Evolutionary conservation across 169 alveolate species (phyloP), one percentile per base, ranked within the genome.

Genomic region (Cryptosporidium bovis): DNA sequence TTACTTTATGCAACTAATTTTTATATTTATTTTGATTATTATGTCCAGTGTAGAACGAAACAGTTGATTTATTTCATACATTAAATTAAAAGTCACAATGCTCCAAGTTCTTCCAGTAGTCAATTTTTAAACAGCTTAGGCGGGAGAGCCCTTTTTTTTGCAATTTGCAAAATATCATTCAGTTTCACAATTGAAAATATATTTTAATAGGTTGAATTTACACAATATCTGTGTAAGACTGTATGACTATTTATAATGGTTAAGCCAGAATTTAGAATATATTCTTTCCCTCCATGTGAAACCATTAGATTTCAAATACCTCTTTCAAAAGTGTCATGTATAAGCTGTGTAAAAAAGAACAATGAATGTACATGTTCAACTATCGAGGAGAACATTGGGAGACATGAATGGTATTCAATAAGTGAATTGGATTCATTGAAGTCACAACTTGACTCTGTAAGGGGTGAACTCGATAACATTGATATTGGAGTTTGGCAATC

Each of bases 401-500:
- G 91, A 84, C 46, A 82, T 27, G 89, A 82, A 64, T 64, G 71
- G 18, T 92, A 92, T 56, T 91, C 84, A 50, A 83, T 92, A 15
- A 68, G 55, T 36, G 95, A 92, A 67, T 71, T 92, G 62, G 87
- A 83, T 24, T 93, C 91, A 27, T 77, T 92, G 8, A 90, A 84
- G 50, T 34, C 87, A 44, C 90, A 90, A 71, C 82, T 92, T 20
- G 90, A 90, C 20, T 91, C 90, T 71, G 87, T 92, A 40, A 83
- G 93, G 27, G 82, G 89, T 77, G 84, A 90, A 34, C 93, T 92
- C 40, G 83, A 92, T 48, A 91, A 53, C 16, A 83, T 92, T 34
- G 95, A 92, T 40, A 90, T 92, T 20, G 83, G 82, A 5, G 82
- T 91, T 51, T 92, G 95, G 95, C 95, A 36, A 48, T 65, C 60